Percentiles rank a stretch among this genome's conserved stretches.
Evolutionary conservation across 2,329 filamentous ascomycete genomes (phyloP).

Genomic region (Rhexocercosporidium sp.): DNA sequence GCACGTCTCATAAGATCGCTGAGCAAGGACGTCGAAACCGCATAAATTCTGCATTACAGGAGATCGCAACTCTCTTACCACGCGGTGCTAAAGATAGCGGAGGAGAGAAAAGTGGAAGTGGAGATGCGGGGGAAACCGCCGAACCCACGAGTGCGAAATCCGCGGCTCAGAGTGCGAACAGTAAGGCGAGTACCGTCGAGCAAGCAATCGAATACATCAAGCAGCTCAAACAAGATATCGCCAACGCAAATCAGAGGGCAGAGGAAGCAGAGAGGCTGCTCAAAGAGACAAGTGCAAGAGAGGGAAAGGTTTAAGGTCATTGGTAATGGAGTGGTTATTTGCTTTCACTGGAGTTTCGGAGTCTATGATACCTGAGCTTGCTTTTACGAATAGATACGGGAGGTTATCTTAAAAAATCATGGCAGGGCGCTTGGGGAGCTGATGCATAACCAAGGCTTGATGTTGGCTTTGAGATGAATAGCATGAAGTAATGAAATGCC

Average conservation of each 20-base stretch:
- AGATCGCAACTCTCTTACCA: conserved; percentile 89
- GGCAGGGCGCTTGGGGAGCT: background rate
- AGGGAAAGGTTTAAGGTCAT: background rate
- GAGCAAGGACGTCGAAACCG: conserved; percentile 95
- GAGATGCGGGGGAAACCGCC: conserved; percentile 52
- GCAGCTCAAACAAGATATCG: conserved; percentile 75
- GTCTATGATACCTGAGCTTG: conserved; percentile 22
- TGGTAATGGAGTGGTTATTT: conserved; percentile 3
- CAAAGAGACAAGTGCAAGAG: conserved; percentile 19
- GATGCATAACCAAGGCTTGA: background rate
- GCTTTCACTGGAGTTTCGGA: conserved; percentile 12
- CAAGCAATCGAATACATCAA: conserved; percentile 96
- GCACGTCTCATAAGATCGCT: conserved; percentile 96
- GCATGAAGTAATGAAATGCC: background rate
- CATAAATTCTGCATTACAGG: conserved; percentile 90
- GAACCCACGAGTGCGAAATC: conserved; percentile 52
- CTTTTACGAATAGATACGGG: conserved; percentile 15
- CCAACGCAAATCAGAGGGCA: conserved; percentile 66
- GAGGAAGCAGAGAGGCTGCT: conserved; percentile 41
- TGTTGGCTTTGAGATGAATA: background rate
- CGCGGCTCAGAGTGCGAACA: conserved; percentile 66
- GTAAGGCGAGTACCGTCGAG: conserved; percentile 97
- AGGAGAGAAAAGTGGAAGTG: conserved; percentile 44
- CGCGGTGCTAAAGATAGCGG: conserved; percentile 49
- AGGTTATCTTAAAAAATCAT: conserved; percentile 4